Evolutionary conservation across 2,329 filamentous ascomycete species (phyloP).

Genomic region (Talaromyces sp.): DNA sequence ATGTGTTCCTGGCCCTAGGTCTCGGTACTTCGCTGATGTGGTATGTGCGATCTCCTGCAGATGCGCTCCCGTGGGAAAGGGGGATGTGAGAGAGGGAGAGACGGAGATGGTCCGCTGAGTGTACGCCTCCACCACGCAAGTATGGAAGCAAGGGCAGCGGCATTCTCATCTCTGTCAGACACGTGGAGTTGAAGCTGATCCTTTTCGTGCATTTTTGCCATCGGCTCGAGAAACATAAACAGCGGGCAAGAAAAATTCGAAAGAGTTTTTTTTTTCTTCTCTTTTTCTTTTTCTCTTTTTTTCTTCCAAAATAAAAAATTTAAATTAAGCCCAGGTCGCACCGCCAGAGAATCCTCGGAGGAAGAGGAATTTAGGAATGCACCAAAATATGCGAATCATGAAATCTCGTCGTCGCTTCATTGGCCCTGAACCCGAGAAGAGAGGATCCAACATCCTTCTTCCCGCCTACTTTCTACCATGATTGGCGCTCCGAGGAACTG

Average conservation of each 20-base stretch:
- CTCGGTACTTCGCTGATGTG: not conserved
- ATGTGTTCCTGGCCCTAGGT: constrained; percentile 2
- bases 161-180: constrained; percentile 17
- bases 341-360: not conserved
- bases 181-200: constrained; percentile 12
- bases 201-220: too few species aligned
- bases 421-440: not conserved
- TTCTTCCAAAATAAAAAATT: too few species aligned
- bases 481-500: not conserved
- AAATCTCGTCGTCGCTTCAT: not conserved
- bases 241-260: too few species aligned
- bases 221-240: not conserved
- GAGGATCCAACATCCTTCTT: not conserved
- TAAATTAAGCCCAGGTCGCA: too few species aligned
- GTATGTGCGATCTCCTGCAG: constrained; percentile 2
- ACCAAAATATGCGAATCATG: constrained; percentile 8
- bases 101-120: not conserved
- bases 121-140: not conserved
- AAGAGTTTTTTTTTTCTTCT: too few species aligned
- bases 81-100: not conserved
- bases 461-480: not conserved
- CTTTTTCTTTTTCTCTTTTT: too few species aligned
- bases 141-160: constrained; percentile 4
- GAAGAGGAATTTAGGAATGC: constrained; percentile 6
- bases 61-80: constrained; percentile 1